A percentile compares a stretch with the other conserved stretches of the same genome.
phyloP scores from a whole-genome alignment of 2,329 filamentous ascomycete genomes.

The Exophiala oligosperma region DNA sequence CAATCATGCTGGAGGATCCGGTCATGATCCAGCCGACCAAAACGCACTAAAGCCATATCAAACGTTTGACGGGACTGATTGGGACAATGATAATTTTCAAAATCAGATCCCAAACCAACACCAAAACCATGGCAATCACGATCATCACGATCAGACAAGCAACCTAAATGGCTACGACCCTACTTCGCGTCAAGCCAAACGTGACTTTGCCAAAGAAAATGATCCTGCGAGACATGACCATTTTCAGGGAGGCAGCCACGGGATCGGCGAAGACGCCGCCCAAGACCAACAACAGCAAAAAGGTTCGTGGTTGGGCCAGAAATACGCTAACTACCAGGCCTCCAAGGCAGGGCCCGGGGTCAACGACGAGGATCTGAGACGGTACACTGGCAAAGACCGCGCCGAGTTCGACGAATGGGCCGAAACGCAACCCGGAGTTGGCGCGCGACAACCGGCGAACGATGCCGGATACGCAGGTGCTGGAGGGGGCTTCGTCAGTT shows the following conservation, averaged over 20 bases:
- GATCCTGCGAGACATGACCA: conserved; percentile 14
- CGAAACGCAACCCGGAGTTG: conserved; percentile 14
- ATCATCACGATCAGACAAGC: background rate
- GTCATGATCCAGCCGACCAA: background rate
- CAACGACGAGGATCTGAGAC: conserved; percentile 23
- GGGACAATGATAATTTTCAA: conserved; percentile 10
- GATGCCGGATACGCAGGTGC: background rate
- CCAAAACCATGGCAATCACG: background rate
- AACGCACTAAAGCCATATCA: conserved; percentile 18
- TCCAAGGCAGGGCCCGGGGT: conserved; percentile 10
- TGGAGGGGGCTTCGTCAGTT: background rate
- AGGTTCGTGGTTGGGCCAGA: conserved; percentile 22
- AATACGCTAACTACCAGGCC: conserved; percentile 17
- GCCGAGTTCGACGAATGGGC: conserved; percentile 18
- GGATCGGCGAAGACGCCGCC: background rate
- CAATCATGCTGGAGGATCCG: background rate
- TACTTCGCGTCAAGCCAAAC: conserved; percentile 17
- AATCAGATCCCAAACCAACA: background rate
- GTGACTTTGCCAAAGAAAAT: conserved; percentile 21
- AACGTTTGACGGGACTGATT: conserved; percentile 16
- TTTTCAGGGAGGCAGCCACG: background rate
- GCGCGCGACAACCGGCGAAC: background rate
- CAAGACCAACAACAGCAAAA: conserved; percentile 5
- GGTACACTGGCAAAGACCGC: conserved; percentile 25
- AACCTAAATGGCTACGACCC: conserved; percentile 10